phyloP scores from a whole-genome alignment of 805 yeast species.

The Helenozyma rhizophorensis region DNA sequence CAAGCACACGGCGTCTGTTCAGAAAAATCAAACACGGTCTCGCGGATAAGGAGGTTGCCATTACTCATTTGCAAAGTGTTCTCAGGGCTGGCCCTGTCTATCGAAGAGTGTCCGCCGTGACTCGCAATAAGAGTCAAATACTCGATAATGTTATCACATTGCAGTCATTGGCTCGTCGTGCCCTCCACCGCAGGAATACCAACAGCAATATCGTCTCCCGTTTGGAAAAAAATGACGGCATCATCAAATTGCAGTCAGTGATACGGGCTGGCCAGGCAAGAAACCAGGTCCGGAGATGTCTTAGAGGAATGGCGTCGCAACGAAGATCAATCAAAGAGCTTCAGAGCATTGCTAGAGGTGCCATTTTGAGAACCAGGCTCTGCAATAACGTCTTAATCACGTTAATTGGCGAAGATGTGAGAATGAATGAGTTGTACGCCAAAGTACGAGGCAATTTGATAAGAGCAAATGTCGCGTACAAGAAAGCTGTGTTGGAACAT shows the following conservation, averaged over 20 bases:
- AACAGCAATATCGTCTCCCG: conserved; percentile 16
- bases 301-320: conserved; percentile 7
- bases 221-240: conserved; percentile 11
- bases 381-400: conserved; percentile 41
- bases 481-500: conserved; percentile 13
- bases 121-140: conserved; percentile 19
- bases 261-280: conserved; percentile 36
- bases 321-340: conserved; percentile 21
- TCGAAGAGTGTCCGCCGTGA: conserved; percentile 17
- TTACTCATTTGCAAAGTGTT: conserved; percentile 32
- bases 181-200: conserved; percentile 16
- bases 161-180: conserved; percentile 29
- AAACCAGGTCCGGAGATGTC: conserved; percentile 13
- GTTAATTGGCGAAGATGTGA: conserved; percentile 35
- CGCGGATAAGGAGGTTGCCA: neutral
- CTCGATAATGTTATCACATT: conserved; percentile 21
- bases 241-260: conserved; percentile 33
- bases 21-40: no score
- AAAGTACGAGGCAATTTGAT: conserved; percentile 40
- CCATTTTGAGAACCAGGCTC: conserved; percentile 36
- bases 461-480: conserved; percentile 23
- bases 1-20: neutral
- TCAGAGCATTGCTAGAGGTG: conserved; percentile 45
- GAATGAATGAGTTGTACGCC: conserved; percentile 38
- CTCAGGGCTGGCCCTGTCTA: conserved; percentile 36